phyloP scores from a whole-genome alignment of 371 early-diverging fungal species.

The Parasitella parasitica region DNA sequence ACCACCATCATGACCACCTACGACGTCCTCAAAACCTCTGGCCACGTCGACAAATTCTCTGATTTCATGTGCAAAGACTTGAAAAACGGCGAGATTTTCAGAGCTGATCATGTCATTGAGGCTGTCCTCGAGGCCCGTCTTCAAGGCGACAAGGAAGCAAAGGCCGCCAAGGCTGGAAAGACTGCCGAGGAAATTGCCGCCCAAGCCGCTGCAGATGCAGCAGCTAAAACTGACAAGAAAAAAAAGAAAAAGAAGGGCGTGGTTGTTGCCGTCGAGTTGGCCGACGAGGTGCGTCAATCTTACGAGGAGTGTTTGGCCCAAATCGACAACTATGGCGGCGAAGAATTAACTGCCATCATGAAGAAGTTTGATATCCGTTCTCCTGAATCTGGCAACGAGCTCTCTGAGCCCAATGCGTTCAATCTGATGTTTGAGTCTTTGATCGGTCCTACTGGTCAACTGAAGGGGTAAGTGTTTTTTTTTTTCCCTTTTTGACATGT shows the following conservation, averaged over 20 bases:
- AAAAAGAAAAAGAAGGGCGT: conserved; percentile 70
- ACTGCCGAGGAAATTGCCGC: conserved; percentile 29
- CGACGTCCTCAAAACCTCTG: conserved; percentile 98
- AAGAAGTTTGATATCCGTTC: conserved; percentile 86
- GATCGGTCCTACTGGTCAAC: conserved; percentile 98
- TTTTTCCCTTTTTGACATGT: too few species aligned
- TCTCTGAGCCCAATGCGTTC: conserved; percentile 93
- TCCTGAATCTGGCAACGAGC: conserved; percentile 89
- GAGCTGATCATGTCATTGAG: conserved; percentile 99
- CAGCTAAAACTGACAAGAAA: conserved; percentile 67
- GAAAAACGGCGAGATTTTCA: conserved; percentile 93
- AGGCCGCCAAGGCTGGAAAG: conserved; percentile 56
- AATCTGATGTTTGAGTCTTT: conserved; percentile 99
- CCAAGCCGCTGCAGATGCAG: conserved; percentile 44
- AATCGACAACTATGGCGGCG: conserved; percentile 92
- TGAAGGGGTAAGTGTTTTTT: conserved; percentile 69
- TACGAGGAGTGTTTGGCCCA: conserved; percentile 89
- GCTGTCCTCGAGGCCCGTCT: conserved; percentile 89
- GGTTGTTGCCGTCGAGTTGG: conserved; percentile 64
- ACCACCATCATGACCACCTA: conserved; percentile 97
- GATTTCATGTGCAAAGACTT: conserved; percentile 98
- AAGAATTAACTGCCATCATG: conserved; percentile 89
- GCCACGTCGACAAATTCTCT: conserved; percentile 99
- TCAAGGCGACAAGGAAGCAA: conserved; percentile 78
- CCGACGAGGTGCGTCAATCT: conserved; percentile 62